A percentile compares a stretch with the other conserved stretches of the same genome.
phyloP scores from a whole-genome alignment of 2,329 filamentous ascomycete genomes.

The Arthrobotrys conoides region DNA sequence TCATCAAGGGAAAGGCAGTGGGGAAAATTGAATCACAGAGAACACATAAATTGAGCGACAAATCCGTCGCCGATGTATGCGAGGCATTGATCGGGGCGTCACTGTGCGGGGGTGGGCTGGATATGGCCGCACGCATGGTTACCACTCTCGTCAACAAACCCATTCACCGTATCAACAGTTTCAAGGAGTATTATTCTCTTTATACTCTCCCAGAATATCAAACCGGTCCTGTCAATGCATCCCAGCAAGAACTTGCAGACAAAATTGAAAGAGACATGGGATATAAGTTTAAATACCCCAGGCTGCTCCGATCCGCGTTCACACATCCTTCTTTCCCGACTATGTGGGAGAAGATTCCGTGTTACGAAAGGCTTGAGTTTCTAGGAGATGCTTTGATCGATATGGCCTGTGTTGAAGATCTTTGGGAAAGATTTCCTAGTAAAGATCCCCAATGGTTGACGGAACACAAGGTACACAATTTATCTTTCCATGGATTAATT shows the following conservation, averaged over 20 bases:
- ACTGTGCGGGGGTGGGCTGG: constrained; percentile 73
- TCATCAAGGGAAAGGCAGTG: constrained; percentile 78
- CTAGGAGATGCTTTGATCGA: constrained; percentile 85
- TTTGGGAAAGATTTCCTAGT: constrained; percentile 82
- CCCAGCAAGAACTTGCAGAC: constrained; percentile 77
- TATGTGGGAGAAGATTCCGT: constrained; percentile 82
- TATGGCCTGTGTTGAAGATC: constrained; percentile 84
- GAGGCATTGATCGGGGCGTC: constrained; percentile 94
- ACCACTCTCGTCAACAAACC: constrained; percentile 70
- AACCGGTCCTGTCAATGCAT: constrained; percentile 73
- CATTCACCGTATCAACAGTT: constrained; percentile 73
- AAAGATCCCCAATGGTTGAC: constrained; percentile 97
- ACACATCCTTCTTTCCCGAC: constrained; percentile 86
- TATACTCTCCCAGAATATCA: constrained; percentile 83
- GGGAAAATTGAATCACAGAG: constrained; percentile 68
- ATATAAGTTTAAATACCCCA: constrained; percentile 79
- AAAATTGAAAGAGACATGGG: constrained; percentile 74
- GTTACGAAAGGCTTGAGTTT: constrained; percentile 93
- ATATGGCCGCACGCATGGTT: constrained; percentile 74
- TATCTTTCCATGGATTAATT: not conserved
- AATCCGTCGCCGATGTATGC: constrained; percentile 93
- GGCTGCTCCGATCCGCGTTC: constrained; percentile 85
- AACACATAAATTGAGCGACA: constrained; percentile 82
- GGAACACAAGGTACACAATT: constrained; percentile 80
- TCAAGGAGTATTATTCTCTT: constrained; percentile 78